These are phyloP conservation scores for Termitomyces sp. DNA, from an alignment of 768 basidiomycete species.

Conservation along the genomic window DNA sequence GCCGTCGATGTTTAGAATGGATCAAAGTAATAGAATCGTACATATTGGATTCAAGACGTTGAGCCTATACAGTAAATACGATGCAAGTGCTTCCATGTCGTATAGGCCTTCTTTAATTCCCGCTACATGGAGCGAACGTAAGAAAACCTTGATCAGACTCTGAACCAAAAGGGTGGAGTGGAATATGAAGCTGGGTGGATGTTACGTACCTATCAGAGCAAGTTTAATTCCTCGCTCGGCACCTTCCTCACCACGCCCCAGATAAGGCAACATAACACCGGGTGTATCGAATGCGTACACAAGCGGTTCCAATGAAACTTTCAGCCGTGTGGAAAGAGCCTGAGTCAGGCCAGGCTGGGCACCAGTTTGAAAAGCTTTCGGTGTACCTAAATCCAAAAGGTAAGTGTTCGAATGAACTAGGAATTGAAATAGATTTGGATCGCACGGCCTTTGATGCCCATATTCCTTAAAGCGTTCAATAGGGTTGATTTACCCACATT, in stretches of 20 bases:
- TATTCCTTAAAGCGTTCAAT: conserved; percentile 82
- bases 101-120: conserved; percentile 94
- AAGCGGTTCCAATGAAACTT: conserved; percentile 72
- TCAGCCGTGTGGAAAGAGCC: conserved; percentile 82
- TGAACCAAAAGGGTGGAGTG: conserved; percentile 13
- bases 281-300: conserved; percentile 96
- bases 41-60: conserved; percentile 72
- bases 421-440: conserved; percentile 3
- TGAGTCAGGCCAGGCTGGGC: conserved; percentile 89
- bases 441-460: conserved; percentile 85
- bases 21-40: conserved; percentile 33
- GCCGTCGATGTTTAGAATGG: neutral
- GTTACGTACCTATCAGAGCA: conserved; percentile 81
- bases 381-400: conserved; percentile 44
- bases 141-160: conserved; percentile 11
- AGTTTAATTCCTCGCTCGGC: conserved; percentile 92
- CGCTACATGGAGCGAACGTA: conserved; percentile 40
- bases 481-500: conserved; percentile 97
- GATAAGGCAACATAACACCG: conserved; percentile 94
- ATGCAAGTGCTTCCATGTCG: conserved; percentile 76
- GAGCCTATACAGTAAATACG: conserved; percentile 82
- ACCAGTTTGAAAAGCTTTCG: conserved; percentile 88
- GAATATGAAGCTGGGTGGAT: conserved; percentile 1
- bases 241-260: conserved; percentile 80
- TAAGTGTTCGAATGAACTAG: conserved; percentile 5